These are phyloP conservation scores for Hypericum androsaemum DNA, from an alignment of 345 rosid genomes.

Conservation along the genomic window DNA sequence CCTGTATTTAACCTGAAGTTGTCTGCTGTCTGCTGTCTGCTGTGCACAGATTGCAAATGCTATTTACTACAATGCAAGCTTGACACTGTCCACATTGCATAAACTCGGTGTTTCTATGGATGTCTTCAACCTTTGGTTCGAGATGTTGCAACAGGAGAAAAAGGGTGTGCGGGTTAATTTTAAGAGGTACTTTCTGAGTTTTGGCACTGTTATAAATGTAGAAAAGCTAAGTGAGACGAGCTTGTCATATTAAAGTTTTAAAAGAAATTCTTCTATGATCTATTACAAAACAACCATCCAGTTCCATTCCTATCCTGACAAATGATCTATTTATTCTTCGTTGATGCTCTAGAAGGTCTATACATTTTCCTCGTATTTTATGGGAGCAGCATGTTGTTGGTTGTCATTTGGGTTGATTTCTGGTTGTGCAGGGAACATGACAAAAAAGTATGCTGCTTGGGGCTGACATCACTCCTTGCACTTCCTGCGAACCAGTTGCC, in stretches of 20 bases:
- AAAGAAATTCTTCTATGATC: too few relatives aligned
- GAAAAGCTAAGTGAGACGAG: background rate
- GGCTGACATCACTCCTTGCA: background rate
- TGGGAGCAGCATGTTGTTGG: background rate
- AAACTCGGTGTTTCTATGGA: constrained; percentile 70
- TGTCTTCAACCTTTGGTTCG: background rate
- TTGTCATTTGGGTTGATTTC: background rate
- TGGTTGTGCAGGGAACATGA: background rate
- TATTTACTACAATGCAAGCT: constrained; percentile 69
- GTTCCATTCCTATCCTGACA: too few relatives aligned
- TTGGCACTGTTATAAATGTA: background rate
- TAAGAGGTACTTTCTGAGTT: background rate
- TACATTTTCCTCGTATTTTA: background rate
- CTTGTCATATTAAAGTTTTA: background rate
- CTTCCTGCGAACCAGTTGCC: constrained; percentile 1
- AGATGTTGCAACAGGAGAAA: background rate
- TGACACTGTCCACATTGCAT: constrained; percentile 73
- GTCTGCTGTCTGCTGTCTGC: background rate
- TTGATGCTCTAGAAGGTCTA: background rate
- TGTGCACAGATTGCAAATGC: constrained; percentile 79
- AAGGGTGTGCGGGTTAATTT: background rate
- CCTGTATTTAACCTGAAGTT: background rate
- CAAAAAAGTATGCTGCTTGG: background rate
- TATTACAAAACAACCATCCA: too few relatives aligned
- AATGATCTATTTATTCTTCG: too few relatives aligned